Base-by-base conservation (phyloP, 306 rosid species). In the Vigna angularis region DNA sequence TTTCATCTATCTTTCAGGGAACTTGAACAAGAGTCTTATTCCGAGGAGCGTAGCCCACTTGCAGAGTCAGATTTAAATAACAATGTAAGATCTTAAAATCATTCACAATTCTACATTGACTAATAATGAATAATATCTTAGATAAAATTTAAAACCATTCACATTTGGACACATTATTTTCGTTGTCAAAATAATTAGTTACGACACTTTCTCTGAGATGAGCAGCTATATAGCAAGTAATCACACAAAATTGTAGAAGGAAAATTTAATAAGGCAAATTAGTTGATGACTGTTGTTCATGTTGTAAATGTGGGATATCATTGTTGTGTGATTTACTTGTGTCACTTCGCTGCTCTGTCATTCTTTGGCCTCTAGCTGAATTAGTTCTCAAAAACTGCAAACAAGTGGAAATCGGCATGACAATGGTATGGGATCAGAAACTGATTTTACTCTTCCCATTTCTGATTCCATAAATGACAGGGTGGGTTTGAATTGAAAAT, bases 71-170 rank as follows among this genome's bases (percentile, higher is more conserved):
- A 79, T 57, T 83, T 70, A 74, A 77, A 77, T 66, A 75, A 67
- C 79, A 82, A 47, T 76, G 93, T 89, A 83, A 80, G 88, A 61
- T 65, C 69, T 20, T 73, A 51, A 63, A 32, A 47, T 42, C 72
- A 42, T 81, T 80, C 58, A 16, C 15, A 65, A 18, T 36, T 40
- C 49, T 77, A 51, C 59, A 16, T 70, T 56, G 40, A 20, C 9
- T 20, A 75, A 26, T 5, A 44, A 12, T 36, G 15, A 58, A 47
- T 70, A 9, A 9, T 42, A 42, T 34, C 67, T 49, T 57, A 28
- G 56, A 58, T 57, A 49, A 48, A 10, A 63, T 11, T 45, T 45
- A 10, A 45, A 45, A 45, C 11, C 16, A 45, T 45, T 45, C 50
- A 45, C 15, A 26, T 12, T 17, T 7, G 20, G 48, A 62, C 26